Conservation (phyloP, 352 stramenopile genomes). For the Phytophthora foliorum region DNA sequence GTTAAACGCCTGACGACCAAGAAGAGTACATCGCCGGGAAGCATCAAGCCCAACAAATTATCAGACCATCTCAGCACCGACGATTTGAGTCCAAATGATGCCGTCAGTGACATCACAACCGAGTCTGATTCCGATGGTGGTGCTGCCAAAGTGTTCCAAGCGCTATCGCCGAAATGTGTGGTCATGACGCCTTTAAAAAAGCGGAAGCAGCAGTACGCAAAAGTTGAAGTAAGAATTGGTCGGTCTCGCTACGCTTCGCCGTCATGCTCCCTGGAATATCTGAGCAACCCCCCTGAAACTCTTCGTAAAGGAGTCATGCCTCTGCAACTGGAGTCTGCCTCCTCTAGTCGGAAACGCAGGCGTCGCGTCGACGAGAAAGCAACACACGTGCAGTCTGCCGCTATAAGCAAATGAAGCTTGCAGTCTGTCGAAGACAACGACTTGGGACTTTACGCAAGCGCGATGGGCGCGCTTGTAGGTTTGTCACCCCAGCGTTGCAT, state of each 20-base stretch:
- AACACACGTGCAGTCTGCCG: constrained; percentile 1
- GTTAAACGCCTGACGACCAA: constrained; percentile 5
- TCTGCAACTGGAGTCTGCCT: constrained; percentile 24
- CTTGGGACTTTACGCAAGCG: too few relatives aligned
- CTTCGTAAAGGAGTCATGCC: constrained; percentile 13
- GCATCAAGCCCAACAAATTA: not conserved
- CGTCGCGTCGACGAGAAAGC: not conserved
- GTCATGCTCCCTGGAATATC: constrained; percentile 27
- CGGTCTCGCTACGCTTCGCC: constrained; percentile 17
- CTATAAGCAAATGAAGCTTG: constrained; percentile 5
- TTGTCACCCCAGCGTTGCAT: too few relatives aligned
- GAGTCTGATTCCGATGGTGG: constrained; percentile 44
- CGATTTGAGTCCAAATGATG: constrained; percentile 12
- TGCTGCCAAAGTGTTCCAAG: constrained; percentile 24
- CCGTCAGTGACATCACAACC: constrained; percentile 36
- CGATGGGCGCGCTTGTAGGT: too few relatives aligned
- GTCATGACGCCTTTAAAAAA: constrained; percentile 13
- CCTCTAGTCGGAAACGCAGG: constrained; percentile 29
- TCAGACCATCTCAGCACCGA: constrained; percentile 4
- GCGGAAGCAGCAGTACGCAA: constrained; percentile 22
- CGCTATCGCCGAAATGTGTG: constrained; percentile 14
- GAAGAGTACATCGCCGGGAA: not conserved
- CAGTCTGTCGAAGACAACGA: too few relatives aligned
- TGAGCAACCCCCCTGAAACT: constrained; percentile 10
- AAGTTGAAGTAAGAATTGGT: not conserved